Conservation (phyloP, 2,329 filamentous ascomycete genomes). For the Thelonectria blattea region DNA sequence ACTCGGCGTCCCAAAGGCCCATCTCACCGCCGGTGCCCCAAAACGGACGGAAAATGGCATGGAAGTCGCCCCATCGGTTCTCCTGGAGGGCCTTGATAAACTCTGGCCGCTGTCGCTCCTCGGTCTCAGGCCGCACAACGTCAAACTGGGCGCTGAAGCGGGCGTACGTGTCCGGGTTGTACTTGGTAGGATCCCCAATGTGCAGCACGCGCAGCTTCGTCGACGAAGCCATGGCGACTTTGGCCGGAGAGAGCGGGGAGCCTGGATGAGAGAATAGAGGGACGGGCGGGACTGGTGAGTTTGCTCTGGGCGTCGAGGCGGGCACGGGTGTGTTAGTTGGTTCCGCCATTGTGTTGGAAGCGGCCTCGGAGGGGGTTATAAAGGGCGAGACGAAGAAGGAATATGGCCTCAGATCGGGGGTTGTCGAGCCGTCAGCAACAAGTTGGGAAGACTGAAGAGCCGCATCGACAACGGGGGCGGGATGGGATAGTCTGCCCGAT, state of each 20-base stretch:
- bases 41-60: constrained; percentile 64
- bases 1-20: constrained; percentile 67
- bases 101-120: constrained; percentile 57
- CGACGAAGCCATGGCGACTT: constrained; percentile 32
- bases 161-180: constrained; percentile 55
- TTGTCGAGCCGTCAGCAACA: constrained; percentile 7
- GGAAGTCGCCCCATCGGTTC: constrained; percentile 60
- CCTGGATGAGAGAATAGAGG: constrained; percentile 31
- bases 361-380: constrained; percentile 1
- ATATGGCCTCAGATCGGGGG: neutral
- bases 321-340: constrained; percentile 55
- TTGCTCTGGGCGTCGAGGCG: constrained; percentile 51
- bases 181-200: constrained; percentile 70
- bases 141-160: constrained; percentile 53
- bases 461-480: constrained; percentile 16
- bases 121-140: constrained; percentile 56
- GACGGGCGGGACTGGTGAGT: constrained; percentile 45
- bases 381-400: neutral
- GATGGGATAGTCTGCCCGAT: constrained; percentile 14
- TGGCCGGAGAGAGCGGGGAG: constrained; percentile 36
- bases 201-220: constrained; percentile 68
- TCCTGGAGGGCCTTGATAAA: constrained; percentile 58
- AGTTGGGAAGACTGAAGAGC: constrained; percentile 18
- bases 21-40: constrained; percentile 71
- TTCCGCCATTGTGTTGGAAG: constrained; percentile 49